These are phyloP conservation scores for Lophium mytilinum DNA, from an alignment of 495 filamentous ascomycete genomes.

Conservation along the genomic window DNA sequence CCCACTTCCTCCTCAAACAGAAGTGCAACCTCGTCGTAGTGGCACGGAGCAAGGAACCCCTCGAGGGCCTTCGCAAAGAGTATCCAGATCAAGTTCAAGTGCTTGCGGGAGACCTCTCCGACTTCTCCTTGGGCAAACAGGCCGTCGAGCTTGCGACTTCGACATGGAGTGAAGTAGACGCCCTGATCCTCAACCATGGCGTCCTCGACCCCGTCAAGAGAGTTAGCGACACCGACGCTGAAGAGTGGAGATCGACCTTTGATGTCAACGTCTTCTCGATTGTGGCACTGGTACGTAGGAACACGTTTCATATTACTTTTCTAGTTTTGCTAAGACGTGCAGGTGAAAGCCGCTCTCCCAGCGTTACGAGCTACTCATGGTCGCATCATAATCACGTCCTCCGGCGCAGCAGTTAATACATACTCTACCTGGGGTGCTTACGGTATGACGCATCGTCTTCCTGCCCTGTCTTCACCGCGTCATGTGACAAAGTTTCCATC, in stretches of 20 bases:
- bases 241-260: conserved; percentile 69
- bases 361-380: conserved; percentile 50
- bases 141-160: conserved; percentile 55
- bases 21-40: conserved; percentile 67
- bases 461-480: too few relatives aligned
- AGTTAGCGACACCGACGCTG: conserved; percentile 51
- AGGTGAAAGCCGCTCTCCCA: conserved; percentile 70
- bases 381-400: conserved; percentile 34
- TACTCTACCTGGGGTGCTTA: conserved; percentile 76
- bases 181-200: conserved; percentile 82
- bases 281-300: conserved; percentile 59
- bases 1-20: conserved; percentile 59
- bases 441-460: conserved; percentile 22
- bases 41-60: conserved; percentile 57
- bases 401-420: conserved; percentile 41
- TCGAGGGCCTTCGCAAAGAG: conserved; percentile 57
- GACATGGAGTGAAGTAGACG: conserved; percentile 66
- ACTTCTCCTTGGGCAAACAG: conserved; percentile 52
- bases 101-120: conserved; percentile 67
- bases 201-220: conserved; percentile 68
- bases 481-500: too few relatives aligned
- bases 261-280: conserved; percentile 79
- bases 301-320: background rate
- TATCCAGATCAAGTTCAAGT: conserved; percentile 61
- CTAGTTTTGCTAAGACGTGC: conserved; percentile 1